Base-by-base conservation (phyloP, 2,329 filamentous ascomycete species). In the Alternaria arbusti region DNA sequence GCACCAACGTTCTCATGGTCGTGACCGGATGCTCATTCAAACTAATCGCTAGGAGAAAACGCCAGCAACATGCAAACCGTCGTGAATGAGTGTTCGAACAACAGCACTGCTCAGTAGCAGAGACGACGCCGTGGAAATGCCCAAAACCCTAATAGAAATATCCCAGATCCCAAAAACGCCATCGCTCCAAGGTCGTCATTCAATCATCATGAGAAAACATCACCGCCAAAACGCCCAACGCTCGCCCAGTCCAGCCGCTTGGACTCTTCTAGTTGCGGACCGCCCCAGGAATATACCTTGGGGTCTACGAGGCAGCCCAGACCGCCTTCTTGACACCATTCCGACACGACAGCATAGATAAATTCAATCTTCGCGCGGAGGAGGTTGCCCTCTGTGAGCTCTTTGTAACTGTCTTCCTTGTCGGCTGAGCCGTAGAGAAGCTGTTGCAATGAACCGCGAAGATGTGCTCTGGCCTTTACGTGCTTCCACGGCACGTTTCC, bases 321-420 rank as follows among this genome's bases (percentile, higher is more conserved):
- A 2, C 92, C 92, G 4, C 88, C 89, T 70, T 91, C 90, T 59
- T 77, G 73, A 12, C 89, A 86, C 92, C 92, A 95, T 76, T 93
- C 90, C 67, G 86, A 86, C 11, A 93, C 85, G 15, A 93, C 86
- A 55, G 85, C 81, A 68, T 86, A 85, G 71, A 94, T 88, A 75
- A 94, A 94, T 63, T 89, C 86, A 61, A 95, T 86, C 82, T 95
- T 95, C 70, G 84, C 85, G 32, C 89, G 87, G 75, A 95, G 88
- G 68, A 90, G 87, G 76, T 95, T 95, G 44, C 90, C 89, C 20
- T 87, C 85, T 0, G 91, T 79, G 13, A 80, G 90, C 59, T 93
- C 88, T 59, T 74, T 75, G 63, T 78, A 76, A 26, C 70, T 86
- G 84, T 76, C 89, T 72, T 70, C 70, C 72, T 84, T 83, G 58